A percentile compares a stretch with the other conserved stretches of the same genome.
phyloP scores from a whole-genome alignment of 2,329 filamentous ascomycete species.

The Phialocephala subalpina region DNA sequence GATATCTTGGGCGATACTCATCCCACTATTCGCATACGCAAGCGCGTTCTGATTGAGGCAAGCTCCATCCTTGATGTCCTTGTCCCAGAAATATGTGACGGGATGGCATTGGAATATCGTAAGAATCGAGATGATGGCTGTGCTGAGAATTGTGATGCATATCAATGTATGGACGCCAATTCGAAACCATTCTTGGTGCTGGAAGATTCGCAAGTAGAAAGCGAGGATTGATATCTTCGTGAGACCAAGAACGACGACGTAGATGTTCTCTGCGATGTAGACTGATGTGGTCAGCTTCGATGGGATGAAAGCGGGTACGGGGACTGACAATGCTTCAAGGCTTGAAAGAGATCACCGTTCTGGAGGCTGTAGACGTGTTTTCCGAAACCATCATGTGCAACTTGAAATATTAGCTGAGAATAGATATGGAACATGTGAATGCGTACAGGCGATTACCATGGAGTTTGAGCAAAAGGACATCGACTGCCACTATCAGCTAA shows the following conservation, averaged over 20 bases:
- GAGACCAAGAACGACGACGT: slow-evolving; percentile 22
- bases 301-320: background rate
- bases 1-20: slow-evolving; percentile 74
- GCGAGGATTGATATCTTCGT: slow-evolving; percentile 27
- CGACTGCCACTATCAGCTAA: background rate
- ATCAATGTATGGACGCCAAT: slow-evolving; percentile 8
- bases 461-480: slow-evolving; percentile 8
- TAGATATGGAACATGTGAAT: too few species aligned
- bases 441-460: slow-evolving; percentile 4
- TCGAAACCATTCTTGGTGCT: slow-evolving; percentile 13
- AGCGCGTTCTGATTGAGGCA: slow-evolving; percentile 71
- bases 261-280: slow-evolving; percentile 29
- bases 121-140: slow-evolving; percentile 20
- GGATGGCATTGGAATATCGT: slow-evolving; percentile 30
- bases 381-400: slow-evolving; percentile 15
- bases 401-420: background rate
- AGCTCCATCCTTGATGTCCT: slow-evolving; percentile 21
- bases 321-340: slow-evolving; percentile 14
- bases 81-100: slow-evolving; percentile 28
- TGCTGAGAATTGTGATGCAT: slow-evolving; percentile 16
- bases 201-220: slow-evolving; percentile 29
- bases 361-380: slow-evolving; percentile 20
- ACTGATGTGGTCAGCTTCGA: slow-evolving; percentile 14
- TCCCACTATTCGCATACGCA: slow-evolving; percentile 70
- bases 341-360: slow-evolving; percentile 9